A percentile compares a stretch with the other conserved stretches of the same genome.
Evolutionary conservation across 129 eudicot genomes (phyloP).

Genomic region (Pseudognaphalium luteoalbum): DNA sequence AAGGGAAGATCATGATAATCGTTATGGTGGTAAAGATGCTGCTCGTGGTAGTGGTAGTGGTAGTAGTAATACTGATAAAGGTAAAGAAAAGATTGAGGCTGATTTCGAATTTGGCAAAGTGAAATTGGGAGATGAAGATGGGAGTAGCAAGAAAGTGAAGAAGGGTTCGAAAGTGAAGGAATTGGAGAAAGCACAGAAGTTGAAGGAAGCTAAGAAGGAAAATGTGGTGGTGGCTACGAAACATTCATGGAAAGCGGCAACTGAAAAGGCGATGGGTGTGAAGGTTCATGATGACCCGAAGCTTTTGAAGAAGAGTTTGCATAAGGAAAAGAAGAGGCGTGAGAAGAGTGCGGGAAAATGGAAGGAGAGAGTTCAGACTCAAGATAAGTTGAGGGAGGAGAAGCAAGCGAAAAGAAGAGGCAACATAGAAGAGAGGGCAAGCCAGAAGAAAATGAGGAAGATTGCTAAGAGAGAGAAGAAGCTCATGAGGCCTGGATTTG

Average conservation of each 20-base stretch:
- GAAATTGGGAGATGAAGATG: constrained; percentile 55
- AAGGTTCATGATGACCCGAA: constrained; percentile 80
- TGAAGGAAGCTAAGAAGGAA: constrained; percentile 68
- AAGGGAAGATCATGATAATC: constrained; percentile 25
- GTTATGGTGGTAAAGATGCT: constrained; percentile 28
- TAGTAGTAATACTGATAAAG: constrained; percentile 34
- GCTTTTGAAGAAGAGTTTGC: constrained; percentile 74
- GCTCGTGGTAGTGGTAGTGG: background rate
- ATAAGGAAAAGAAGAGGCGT: constrained; percentile 71
- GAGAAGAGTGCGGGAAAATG: constrained; percentile 81
- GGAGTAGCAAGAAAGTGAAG: constrained; percentile 50
- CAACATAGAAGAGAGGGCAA: constrained; percentile 63
- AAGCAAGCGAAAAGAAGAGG: constrained; percentile 75
- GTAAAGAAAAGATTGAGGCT: constrained; percentile 49
- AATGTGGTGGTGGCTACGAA: constrained; percentile 35
- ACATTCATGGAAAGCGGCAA: constrained; percentile 88
- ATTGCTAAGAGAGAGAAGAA: constrained; percentile 97
- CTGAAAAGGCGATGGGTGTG: constrained; percentile 72
- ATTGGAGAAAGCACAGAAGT: constrained; percentile 58
- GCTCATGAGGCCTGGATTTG: constrained; percentile 94
- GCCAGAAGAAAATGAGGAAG: constrained; percentile 76
- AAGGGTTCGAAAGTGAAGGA: constrained; percentile 54
- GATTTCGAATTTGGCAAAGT: constrained; percentile 74
- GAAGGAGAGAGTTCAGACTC: constrained; percentile 60
- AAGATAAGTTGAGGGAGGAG: constrained; percentile 54